Evolutionary conservation across 2,329 filamentous ascomycete species (phyloP).

Genomic region (Botryotinia calthae): DNA sequence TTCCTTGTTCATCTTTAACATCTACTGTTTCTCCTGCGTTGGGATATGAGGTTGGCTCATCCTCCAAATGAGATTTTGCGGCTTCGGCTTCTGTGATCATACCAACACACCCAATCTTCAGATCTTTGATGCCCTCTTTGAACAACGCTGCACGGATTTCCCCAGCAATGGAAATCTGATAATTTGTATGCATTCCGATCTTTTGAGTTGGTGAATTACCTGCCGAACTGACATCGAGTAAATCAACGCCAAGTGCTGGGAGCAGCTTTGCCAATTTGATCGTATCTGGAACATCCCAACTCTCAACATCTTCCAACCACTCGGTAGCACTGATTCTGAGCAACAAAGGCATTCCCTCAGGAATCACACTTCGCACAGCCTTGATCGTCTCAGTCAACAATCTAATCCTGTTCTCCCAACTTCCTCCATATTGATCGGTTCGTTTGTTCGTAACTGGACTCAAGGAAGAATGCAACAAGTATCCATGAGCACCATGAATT

Average conservation of each 20-base stretch:
- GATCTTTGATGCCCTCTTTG: conserved; percentile 46
- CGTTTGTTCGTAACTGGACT: conserved; percentile 58
- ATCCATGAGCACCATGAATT: conserved; percentile 62
- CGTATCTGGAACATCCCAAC: conserved; percentile 35
- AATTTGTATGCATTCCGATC: conserved; percentile 53
- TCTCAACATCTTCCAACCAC: conserved; percentile 51
- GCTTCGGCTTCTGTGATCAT: conserved; percentile 63
- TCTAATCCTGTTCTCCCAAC: conserved; percentile 64
- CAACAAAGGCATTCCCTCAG: conserved; percentile 54
- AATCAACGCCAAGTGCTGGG: conserved; percentile 71
- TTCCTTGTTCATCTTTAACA: conserved; percentile 36
- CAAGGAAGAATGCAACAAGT: conserved; percentile 64
- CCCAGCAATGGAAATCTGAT: conserved; percentile 72
- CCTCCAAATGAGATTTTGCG: conserved; percentile 42
- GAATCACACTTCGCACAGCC: conserved; percentile 52
- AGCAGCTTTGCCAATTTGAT: conserved; percentile 67
- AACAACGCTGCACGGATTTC: conserved; percentile 65
- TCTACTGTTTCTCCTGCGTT: conserved; percentile 45
- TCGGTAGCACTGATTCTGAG: conserved; percentile 61
- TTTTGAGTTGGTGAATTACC: conserved; percentile 62
- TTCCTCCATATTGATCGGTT: conserved; percentile 64
- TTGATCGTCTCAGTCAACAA: conserved; percentile 54
- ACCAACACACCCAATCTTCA: conserved; percentile 74
- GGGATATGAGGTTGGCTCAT: conserved; percentile 38
- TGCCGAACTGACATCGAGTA: conserved; percentile 78